phyloP scores from a whole-genome alignment of 345 rosid species.

The Litchi chinensis region DNA sequence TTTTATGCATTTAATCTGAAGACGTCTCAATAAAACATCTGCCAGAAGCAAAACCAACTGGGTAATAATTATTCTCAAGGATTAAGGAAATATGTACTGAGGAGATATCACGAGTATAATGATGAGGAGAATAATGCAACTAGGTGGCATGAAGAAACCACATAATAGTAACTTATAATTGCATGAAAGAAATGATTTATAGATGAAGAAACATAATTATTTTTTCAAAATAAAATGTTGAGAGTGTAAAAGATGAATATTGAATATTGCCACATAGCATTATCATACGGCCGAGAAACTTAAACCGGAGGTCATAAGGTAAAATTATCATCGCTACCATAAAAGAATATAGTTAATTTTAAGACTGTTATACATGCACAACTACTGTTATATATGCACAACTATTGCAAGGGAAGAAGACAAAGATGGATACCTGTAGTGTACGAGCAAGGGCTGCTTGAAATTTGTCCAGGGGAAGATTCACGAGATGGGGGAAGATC shows the following conservation, averaged over 20 bases:
- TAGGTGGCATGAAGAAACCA: neutral
- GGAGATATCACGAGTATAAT: too few species aligned
- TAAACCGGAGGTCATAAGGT: neutral
- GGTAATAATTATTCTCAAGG: neutral
- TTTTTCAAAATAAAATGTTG: neutral
- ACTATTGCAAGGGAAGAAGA: slow-evolving; percentile 2
- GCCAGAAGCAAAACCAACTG: neutral
- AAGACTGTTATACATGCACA: neutral
- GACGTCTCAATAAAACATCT: neutral
- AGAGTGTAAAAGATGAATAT: neutral
- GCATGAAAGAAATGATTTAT: neutral
- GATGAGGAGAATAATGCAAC: neutral
- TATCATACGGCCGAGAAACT: neutral
- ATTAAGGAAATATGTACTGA: neutral
- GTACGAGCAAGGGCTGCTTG: slow-evolving; percentile 74
- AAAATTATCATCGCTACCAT: neutral
- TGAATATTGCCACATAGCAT: neutral
- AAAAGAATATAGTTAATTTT: neutral
- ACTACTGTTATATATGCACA: neutral
- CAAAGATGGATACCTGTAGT: slow-evolving; percentile 63
- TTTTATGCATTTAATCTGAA: neutral
- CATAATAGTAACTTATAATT: neutral
- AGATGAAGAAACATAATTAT: neutral
- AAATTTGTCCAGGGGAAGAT: slow-evolving; percentile 80
- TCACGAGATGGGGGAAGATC: slow-evolving; percentile 71